phyloP scores from a whole-genome alignment of 2,329 filamentous ascomycete genomes.

The Fusarium annulatum region DNA sequence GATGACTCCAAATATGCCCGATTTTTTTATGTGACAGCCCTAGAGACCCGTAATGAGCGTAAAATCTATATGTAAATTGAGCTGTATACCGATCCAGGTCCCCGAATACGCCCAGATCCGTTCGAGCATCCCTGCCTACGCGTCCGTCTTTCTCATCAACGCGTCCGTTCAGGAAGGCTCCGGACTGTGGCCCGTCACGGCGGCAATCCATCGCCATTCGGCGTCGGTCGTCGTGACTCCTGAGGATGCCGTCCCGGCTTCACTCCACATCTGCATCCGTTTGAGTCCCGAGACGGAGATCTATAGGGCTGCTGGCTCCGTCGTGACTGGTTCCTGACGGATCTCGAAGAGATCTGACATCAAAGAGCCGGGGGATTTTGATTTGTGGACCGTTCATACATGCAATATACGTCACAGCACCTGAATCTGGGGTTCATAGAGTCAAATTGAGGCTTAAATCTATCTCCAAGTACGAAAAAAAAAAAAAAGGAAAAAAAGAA shows the following conservation, averaged over 20 bases:
- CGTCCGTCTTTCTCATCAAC: constrained; percentile 12
- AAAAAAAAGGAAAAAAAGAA: background rate
- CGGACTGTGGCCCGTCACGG: constrained; percentile 16
- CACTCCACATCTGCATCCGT: constrained; percentile 28
- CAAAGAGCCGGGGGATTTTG: constrained; percentile 15
- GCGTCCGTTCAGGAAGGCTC: constrained; percentile 21
- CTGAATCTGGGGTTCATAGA: constrained; percentile 23
- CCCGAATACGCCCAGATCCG: background rate
- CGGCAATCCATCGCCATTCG: constrained; percentile 7
- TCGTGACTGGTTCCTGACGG: constrained; percentile 7
- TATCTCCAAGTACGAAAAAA: background rate
- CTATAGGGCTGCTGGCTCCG: constrained; percentile 32
- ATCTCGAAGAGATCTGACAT: constrained; percentile 29
- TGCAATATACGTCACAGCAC: constrained; percentile 34
- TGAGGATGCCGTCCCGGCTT: constrained; percentile 17
- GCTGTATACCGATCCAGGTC: background rate
- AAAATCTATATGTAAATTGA: background rate
- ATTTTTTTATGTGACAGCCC: background rate
- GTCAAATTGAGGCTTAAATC: constrained; percentile 16
- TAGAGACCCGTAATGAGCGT: background rate
- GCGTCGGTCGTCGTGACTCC: constrained; percentile 4
- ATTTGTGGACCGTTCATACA: constrained; percentile 39
- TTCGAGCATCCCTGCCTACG: background rate
- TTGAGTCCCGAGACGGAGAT: constrained; percentile 24
- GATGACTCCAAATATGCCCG: background rate